A percentile compares a stretch with the other conserved stretches of the same genome.
These are phyloP conservation scores for Macrolepiota dolichaula DNA, from an alignment of 768 basidiomycete genomes.

Conservation along the genomic window DNA sequence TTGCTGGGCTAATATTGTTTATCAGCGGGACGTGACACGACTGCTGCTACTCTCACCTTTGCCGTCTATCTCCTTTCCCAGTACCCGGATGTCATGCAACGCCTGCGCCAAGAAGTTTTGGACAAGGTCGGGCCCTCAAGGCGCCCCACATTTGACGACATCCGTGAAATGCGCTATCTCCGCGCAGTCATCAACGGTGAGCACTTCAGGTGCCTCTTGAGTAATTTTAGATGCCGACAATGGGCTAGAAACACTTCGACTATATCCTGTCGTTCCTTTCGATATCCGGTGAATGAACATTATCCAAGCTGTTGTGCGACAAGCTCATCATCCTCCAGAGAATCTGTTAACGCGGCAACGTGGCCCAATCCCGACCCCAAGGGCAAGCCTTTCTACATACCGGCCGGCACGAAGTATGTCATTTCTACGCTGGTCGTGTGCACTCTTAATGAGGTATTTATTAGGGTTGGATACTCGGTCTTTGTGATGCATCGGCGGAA, in stretches of 20 bases:
- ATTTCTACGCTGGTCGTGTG: not conserved
- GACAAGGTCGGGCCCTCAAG: conserved; percentile 43
- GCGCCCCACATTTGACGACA: conserved; percentile 34
- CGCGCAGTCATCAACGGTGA: conserved; percentile 64
- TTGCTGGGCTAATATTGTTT: not conserved
- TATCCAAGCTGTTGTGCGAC: not conserved
- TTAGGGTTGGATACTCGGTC: conserved; percentile 49
- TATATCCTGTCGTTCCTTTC: conserved; percentile 59
- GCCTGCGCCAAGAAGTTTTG: conserved; percentile 56
- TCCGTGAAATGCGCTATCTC: conserved; percentile 61
- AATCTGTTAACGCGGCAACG: conserved; percentile 43
- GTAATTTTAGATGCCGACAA: not conserved
- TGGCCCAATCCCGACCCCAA: conserved; percentile 43
- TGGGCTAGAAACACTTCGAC: conserved; percentile 44
- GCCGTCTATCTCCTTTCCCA: conserved; percentile 44
- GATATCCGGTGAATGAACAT: conserved; percentile 37
- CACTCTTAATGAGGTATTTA: not conserved
- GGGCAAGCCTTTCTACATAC: conserved; percentile 51
- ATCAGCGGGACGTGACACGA: conserved; percentile 43
- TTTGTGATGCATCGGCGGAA: conserved; percentile 63
- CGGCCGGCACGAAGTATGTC: conserved; percentile 42
- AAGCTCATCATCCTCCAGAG: conserved; percentile 24
- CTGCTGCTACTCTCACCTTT: conserved; percentile 41
- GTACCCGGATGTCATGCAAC: conserved; percentile 42
- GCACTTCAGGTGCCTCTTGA: not conserved